Evolutionary conservation across 495 filamentous ascomycete species (phyloP).

Genomic region (Penicillium ochrochloron): DNA sequence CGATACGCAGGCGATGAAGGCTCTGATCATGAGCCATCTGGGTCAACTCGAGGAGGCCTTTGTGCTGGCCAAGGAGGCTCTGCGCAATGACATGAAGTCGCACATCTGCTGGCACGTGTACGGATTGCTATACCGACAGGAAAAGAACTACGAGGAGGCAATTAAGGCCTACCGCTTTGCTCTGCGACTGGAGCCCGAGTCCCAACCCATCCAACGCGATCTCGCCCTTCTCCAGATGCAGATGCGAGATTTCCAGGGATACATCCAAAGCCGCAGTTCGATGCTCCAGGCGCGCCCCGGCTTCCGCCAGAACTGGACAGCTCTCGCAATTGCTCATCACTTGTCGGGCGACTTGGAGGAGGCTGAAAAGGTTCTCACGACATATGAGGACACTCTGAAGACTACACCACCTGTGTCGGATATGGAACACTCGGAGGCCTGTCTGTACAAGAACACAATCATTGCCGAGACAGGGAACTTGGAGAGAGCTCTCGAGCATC

Average conservation of each 20-base stretch:
- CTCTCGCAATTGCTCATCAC: conserved; percentile 89
- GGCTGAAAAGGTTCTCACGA: conserved; percentile 88
- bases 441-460: conserved; percentile 93
- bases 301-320: conserved; percentile 92
- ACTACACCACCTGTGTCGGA: conserved; percentile 73
- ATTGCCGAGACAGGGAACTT: conserved; percentile 86
- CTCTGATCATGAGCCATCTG: conserved; percentile 89
- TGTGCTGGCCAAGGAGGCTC: conserved; percentile 83
- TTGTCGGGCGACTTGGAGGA: conserved; percentile 79
- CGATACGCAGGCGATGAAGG: conserved; percentile 99
- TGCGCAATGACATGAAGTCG: conserved; percentile 95
- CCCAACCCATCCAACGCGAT: conserved; percentile 90
- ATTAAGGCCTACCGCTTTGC: conserved; percentile 99
- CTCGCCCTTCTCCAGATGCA: conserved; percentile 92
- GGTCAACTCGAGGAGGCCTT: conserved; percentile 94
- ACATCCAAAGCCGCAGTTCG: conserved; percentile 78
- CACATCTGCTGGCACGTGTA: conserved; percentile 99
- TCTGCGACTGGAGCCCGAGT: conserved; percentile 88
- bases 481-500: conserved; percentile 81
- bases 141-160: conserved; percentile 97
- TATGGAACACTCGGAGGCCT: conserved; percentile 92
- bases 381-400: conserved; percentile 91
- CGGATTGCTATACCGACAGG: conserved; percentile 87
- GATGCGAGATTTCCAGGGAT: conserved; percentile 94
- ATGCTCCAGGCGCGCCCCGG: conserved; percentile 85